Evolutionary conservation across 2,329 filamentous ascomycete species (phyloP).

Genomic region (Calonectria montana): DNA sequence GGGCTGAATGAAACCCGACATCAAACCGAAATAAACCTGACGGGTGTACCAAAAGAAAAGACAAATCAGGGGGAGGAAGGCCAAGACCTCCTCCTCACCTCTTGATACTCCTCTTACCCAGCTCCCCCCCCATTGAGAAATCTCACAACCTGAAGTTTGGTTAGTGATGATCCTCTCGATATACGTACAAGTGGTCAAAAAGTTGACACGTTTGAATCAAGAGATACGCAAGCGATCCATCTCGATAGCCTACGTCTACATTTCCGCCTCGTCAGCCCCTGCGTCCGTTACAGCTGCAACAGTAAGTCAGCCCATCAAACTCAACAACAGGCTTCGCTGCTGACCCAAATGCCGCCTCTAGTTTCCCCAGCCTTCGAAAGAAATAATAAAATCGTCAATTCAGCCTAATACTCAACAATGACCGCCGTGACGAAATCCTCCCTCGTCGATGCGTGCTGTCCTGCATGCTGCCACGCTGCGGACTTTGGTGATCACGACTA

Average conservation of each 20-base stretch:
- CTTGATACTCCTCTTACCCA: background rate
- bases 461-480: conserved; percentile 45
- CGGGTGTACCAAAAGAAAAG: background rate
- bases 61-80: background rate
- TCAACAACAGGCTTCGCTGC: background rate
- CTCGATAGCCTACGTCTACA: background rate
- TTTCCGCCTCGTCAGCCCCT: background rate
- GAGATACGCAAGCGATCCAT: background rate
- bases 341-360: background rate
- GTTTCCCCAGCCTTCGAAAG: background rate
- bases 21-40: background rate
- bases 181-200: background rate
- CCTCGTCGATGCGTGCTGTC: conserved; percentile 39
- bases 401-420: conserved; percentile 3
- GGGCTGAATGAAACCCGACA: background rate
- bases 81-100: background rate
- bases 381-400: background rate
- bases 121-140: background rate
- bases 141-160: background rate
- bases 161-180: background rate
- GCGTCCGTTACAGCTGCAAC: background rate
- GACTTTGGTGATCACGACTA: conserved; percentile 48
- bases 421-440: background rate
- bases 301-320: background rate
- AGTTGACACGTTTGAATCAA: background rate